A percentile compares a stretch with the other conserved stretches of the same genome.
Conservation (phyloP, 352 stramenopile species). For the Globisporangium carolinianum region DNA sequence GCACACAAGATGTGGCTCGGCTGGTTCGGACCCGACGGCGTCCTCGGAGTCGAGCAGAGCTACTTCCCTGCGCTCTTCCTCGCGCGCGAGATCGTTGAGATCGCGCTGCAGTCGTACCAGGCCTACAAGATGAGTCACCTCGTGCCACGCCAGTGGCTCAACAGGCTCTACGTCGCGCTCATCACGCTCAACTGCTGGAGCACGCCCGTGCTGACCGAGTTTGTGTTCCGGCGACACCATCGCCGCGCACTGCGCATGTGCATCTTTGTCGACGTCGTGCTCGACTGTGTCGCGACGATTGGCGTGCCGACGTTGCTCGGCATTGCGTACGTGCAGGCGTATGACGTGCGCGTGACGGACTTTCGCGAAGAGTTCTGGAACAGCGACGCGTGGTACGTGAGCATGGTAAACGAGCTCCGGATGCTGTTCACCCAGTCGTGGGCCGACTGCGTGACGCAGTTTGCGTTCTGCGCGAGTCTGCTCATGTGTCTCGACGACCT, state of each 20-base stretch:
- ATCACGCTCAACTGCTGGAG: slow-evolving; percentile 17
- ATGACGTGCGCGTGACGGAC: slow-evolving; percentile 3
- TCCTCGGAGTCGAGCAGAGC: slow-evolving; percentile 13
- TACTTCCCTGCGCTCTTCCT: slow-evolving; percentile 17
- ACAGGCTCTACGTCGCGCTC: slow-evolving; percentile 6
- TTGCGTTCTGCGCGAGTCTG: slow-evolving; percentile 6
- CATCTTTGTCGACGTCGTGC: slow-evolving; percentile 11
- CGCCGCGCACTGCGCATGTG: slow-evolving; percentile 8
- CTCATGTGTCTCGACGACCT: slow-evolving; percentile 15
- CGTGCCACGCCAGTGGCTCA: slow-evolving; percentile 6
- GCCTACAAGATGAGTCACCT: slow-evolving; percentile 15
- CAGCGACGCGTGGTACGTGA: slow-evolving; percentile 16
- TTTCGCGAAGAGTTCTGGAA: slow-evolving; percentile 13
- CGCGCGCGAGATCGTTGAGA: slow-evolving; percentile 18
- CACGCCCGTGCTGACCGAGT: slow-evolving; percentile 5
- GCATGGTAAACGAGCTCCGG: slow-evolving; percentile 18
- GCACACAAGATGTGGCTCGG: not conserved
- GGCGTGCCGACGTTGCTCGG: slow-evolving; percentile 6
- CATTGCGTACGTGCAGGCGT: slow-evolving; percentile 3
- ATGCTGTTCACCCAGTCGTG: slow-evolving; percentile 15
- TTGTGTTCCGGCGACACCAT: slow-evolving; percentile 1
- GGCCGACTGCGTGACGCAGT: slow-evolving; percentile 8
- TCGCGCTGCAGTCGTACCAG: slow-evolving; percentile 18
- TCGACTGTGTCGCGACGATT: slow-evolving; percentile 12
- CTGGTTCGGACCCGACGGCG: slow-evolving; percentile 1